Base-by-base conservation (phyloP, 1,139 yeast species). In the Kodamaea sp. region DNA sequence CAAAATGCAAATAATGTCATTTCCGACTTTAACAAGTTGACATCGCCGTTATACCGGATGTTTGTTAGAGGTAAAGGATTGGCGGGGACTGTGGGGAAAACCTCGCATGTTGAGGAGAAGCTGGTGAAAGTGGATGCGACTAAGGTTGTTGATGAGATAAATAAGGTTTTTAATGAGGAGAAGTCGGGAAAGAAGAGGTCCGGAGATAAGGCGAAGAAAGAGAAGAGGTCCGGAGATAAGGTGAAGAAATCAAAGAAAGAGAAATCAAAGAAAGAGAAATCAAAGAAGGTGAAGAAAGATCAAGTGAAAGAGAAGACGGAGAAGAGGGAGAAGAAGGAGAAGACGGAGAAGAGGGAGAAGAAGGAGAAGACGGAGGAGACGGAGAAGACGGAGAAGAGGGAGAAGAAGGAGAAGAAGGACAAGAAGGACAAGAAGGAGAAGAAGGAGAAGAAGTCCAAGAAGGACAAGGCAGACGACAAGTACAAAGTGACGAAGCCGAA, bases 11-110 rank as follows among this genome's bases (percentile, higher is more conserved):
- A 52, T 5, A 53, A 54, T 20, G 68, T 65, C 2, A 55, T 50
- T n/a, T 42, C 46, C 5, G 64, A 72, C 48, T 58, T 84, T 45
- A 60, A 79, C 41, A 67, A 77, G 52, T 63, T 70, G 1, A 67
- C 63, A 34, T 79, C 86, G 3, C 88, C 88, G 1, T 60, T 84
- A 38, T 84, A 84, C 52, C 64, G 73, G 48, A 78, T 79, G 81
- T 92, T 92, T 67, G 94, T 89, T 1, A 75, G 77, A 50, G 98
- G 97, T 0, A 90, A 84, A 46, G 85, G 92, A 1, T 62, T 92
- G 39, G 75, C 76, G 35, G 97, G 97, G 2, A 87, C 96, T 0
- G 78, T 83, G 15, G 79, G 76, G 6, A 63, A 62, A 44, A 58
- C 54, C 0, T 56, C 58, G 9, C 51, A 53, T 37, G 48, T 48